Percentiles rank a stretch among this genome's conserved stretches.
Conservation (phyloP, 345 rosid species). For the Hibiscus trionum region DNA sequence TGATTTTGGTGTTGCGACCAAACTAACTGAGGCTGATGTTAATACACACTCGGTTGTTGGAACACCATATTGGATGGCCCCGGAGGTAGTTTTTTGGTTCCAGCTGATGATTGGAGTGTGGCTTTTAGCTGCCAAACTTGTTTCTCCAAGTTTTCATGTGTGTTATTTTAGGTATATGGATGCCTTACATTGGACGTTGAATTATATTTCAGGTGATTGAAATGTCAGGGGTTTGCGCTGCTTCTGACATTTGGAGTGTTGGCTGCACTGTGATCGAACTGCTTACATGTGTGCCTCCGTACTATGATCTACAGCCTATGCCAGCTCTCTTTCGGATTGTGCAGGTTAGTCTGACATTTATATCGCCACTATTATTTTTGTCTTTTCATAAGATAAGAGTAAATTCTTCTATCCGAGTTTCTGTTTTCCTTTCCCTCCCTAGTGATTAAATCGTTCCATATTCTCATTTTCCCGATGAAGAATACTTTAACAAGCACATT, state of each 20-base stretch:
- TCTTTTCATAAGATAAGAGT: not conserved
- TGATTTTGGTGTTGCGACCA: conserved; percentile 99
- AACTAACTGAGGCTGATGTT: conserved; percentile 93
- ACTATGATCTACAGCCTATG: conserved; percentile 96
- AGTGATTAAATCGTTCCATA: conserved; percentile 1
- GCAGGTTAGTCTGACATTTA: conserved; percentile 50
- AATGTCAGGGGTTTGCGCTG: conserved; percentile 99
- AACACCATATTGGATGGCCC: conserved; percentile 99
- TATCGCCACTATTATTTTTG: not conserved
- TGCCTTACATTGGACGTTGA: conserved; percentile 11
- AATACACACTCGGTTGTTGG: conserved; percentile 97
- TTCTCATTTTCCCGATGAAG: conserved; percentile 1
- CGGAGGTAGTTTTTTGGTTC: conserved; percentile 56
- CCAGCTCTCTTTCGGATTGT: conserved; percentile 97
- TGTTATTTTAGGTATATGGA: conserved; percentile 1
- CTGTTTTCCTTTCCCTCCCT: not conserved
- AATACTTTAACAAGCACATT: not conserved
- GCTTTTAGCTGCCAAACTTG: not conserved
- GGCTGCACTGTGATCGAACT: conserved; percentile 99
- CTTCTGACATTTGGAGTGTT: conserved; percentile 99
- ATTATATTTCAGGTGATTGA: conserved; percentile 79
- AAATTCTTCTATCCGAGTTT: conserved; percentile 4
- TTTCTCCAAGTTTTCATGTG: conserved; percentile 4
- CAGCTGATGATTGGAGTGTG: not conserved
- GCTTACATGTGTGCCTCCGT: conserved; percentile 94